Base-by-base conservation (phyloP, 2,329 filamentous ascomycete genomes). In the Fonsecaea erecta region DNA sequence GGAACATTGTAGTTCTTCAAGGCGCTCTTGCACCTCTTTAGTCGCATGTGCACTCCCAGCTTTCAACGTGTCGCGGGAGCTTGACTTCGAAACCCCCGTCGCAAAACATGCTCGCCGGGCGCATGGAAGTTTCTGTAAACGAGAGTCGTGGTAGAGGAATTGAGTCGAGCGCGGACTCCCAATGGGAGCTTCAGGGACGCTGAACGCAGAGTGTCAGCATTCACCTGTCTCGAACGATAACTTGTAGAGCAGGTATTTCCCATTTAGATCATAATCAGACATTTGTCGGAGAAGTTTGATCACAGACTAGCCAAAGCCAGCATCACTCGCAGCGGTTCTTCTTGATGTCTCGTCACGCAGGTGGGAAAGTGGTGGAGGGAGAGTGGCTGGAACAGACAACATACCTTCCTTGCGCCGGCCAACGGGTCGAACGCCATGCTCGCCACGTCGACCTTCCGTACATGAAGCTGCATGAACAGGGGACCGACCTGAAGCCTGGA, bases 261-360 rank as follows among this genome's bases (percentile, higher is more conserved):
- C 11, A 30, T 35, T 52, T 60, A 30, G 34, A 26, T 40, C 18
- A 35, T n/a, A 26, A 40, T 65, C 62, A 63, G 63, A 58, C 26
- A 59, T 58, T 62, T n/a, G 51, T 63, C 63, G 62, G 69, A 66
- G 63, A 57, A 60, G 68, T 62, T 64, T 72, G 71, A 82, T 84
- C 82, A 86, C 77, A 79, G 28, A 78, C 78, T 78, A 76, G 77
- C 71, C 64, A 70, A 54, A 73, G 74, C 74, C 75, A 80, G 79
- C 80, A 81, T 88, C 85, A 86, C 85, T 84, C 85, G 86, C 86
- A 88, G 86, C 86, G 86, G 86, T 89, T 88, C 86, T 88, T 69
- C 80, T 75, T 75, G 75, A 75, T 75, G 56, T 76, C 75, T 82
- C 80, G 81, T 82, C 80, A 79, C 77, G 59, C 69, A 58, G 63